Base-by-base conservation (phyloP, 495 filamentous ascomycete species). In the Beverwykella pulmonaria region DNA sequence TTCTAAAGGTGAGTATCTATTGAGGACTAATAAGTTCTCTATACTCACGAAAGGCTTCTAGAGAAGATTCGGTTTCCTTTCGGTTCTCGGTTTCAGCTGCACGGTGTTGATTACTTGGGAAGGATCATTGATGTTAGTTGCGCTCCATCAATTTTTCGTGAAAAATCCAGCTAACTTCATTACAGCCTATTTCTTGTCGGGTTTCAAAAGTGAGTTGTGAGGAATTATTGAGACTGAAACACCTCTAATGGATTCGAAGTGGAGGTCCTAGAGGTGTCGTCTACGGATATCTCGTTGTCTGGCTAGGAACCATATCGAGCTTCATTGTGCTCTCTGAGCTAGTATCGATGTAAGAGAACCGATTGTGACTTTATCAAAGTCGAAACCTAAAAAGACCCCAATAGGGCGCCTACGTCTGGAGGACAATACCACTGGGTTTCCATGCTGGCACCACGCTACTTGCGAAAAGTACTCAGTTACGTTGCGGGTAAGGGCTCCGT, bases 341-440 rank as follows among this genome's bases (percentile, higher is more conserved):
- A 44, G 75, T 68, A 1, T 75, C 72, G n/a, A 70, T 77, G 64
- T 53, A 29, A 53, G 49, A n/a, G n/a, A n/a, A n/a, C n/a, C n/a
- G n/a, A n/a, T n/a, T n/a, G n/a, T n/a, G n/a, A n/a, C 49, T 26
- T 53, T 19, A 27, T 29, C 49, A 23, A 4, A 14, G 49, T 7
- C 26, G 6, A 7, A 26, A 23, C 6, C 20, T 53, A n/a, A 4
- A 25, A 26, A 53, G 5, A 14, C 7, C 49, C 7, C 7, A 14
- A 23, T n/a, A 53, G 49, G 73, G 65, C 68, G 0, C 73, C 73
- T 1, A 74, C 71, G 1, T 52, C 74, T 3, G 67, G 70, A 27
- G 74, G 75, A 10, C 75, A 76, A 54, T 76, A 76, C 50, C 65
- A 74, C 60, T 76, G 74, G 74, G 20, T n/a, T n/a, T n/a, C n/a